Base-by-base conservation (phyloP, 2,329 filamentous ascomycete genomes). In the Berkeleyomyces basicola region DNA sequence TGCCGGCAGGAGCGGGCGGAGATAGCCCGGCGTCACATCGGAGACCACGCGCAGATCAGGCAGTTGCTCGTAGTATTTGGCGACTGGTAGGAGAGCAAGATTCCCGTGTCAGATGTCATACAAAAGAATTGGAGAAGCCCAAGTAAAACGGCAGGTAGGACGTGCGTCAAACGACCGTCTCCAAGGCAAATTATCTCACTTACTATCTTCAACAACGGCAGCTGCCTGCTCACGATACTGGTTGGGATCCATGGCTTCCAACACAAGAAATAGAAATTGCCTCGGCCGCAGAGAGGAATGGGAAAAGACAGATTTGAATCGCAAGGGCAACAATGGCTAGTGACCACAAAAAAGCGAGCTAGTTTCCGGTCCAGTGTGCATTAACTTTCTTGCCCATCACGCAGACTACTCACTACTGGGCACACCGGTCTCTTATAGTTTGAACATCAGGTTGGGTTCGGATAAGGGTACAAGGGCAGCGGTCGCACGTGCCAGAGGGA, bases 171-270 rank as follows among this genome's bases (percentile, higher is more conserved):
- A 23, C 23, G 23, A 23, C 23, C 23, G 23, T 23, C 23, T 23
- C 23, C 23, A 60, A 43, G 7, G n/a, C 4, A 10, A 67, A 39
- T 64, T 63, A 61, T 4, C 31, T 2, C 59, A 76, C 83, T 70
- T 74, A 90, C 89, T 95, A 64, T 95, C 87, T 67, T 95, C 87
- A 70, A 95, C 83, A 65, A 86, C 86, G 63, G 84, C 81, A 67
- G 88, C 82, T 53, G 89, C 90, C 66, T 89, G 88, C 65, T 82
- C 76, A 67, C 84, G 81, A 73, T 95, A 96, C 69, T 92, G 82
- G 63, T 85, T 77, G 37, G 85, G 83, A 70, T 95, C 84, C 91
- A 96, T 95, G 62, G 33, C 33, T 55, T 1, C 16, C 10, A 55
- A 44, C 11, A 39, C 43, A 46, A 33, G 5, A 53, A 11, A 37